A percentile compares a stretch with the other conserved stretches of the same genome.
Conservation (phyloP, 1,284 basidiomycete genomes). For the Athelia sp. region DNA sequence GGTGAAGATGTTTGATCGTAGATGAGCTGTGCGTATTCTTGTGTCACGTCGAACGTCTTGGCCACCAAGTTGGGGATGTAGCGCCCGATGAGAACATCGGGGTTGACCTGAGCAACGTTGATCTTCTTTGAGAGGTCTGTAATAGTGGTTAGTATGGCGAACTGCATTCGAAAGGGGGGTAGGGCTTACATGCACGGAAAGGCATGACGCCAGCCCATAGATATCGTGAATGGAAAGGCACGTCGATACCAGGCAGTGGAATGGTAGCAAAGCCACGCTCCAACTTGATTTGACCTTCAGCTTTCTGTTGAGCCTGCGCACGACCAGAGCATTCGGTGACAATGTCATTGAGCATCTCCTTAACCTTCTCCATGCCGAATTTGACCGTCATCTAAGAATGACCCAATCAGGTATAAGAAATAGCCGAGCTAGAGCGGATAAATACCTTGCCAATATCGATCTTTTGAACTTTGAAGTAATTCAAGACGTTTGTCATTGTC, state of each 20-base stretch:
- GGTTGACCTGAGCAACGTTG: constrained; percentile 85
- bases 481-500: constrained; percentile 93
- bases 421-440: background rate
- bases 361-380: constrained; percentile 83
- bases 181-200: constrained; percentile 80
- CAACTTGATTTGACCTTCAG: constrained; percentile 88
- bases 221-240: constrained; percentile 98
- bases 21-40: constrained; percentile 90
- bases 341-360: constrained; percentile 89
- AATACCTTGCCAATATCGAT: constrained; percentile 91
- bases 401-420: constrained; percentile 8
- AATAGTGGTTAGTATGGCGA: constrained; percentile 14
- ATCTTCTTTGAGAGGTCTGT: constrained; percentile 97
- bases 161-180: constrained; percentile 7
- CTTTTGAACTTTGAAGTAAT: constrained; percentile 96
- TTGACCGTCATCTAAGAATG: constrained; percentile 71
- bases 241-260: constrained; percentile 95
- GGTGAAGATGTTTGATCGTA: constrained; percentile 94
- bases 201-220: constrained; percentile 98
- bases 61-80: constrained; percentile 98
- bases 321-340: constrained; percentile 79
- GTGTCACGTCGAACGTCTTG: constrained; percentile 88
- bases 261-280: constrained; percentile 97
- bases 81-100: constrained; percentile 87
- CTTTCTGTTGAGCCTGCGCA: constrained; percentile 76